These are phyloP conservation scores for Saxophila tyrrhenica DNA, from an alignment of 495 filamentous ascomycete genomes.

Conservation along the genomic window DNA sequence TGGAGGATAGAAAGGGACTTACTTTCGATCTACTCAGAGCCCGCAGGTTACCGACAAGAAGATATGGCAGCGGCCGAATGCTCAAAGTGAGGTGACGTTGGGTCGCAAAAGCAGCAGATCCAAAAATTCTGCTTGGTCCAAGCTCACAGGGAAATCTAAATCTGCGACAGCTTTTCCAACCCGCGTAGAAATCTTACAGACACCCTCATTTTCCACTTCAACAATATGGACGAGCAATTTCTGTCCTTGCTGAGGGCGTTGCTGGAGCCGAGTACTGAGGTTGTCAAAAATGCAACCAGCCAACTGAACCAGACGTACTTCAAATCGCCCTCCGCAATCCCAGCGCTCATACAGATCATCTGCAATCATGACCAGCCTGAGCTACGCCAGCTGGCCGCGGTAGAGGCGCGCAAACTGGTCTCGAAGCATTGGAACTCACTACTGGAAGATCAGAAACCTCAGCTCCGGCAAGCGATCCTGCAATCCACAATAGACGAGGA, in stretches of 20 bases:
- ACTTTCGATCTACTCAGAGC: too few species aligned
- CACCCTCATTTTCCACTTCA: too few species aligned
- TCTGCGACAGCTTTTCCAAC: too few species aligned
- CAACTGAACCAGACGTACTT: conserved; percentile 87
- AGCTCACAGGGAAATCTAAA: too few species aligned
- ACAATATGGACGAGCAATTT: conserved; percentile 41
- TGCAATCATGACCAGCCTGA: conserved; percentile 58
- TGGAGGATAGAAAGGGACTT: too few species aligned
- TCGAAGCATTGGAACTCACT: conserved; percentile 71
- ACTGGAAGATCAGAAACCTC: conserved; percentile 53
- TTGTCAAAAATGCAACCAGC: conserved; percentile 80
- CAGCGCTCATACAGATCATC: conserved; percentile 74
- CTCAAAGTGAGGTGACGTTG: too few species aligned
- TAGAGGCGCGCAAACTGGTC: conserved; percentile 72
- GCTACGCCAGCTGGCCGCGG: conserved; percentile 78
- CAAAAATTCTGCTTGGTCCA: too few species aligned
- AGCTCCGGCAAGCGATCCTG: conserved; percentile 70
- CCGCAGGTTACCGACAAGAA: too few species aligned
- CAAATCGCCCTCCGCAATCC: conserved; percentile 67
- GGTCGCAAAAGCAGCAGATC: too few species aligned
- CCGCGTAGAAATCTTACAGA: too few species aligned
- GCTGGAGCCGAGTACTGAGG: conserved; percentile 53
- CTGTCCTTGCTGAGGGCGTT: conserved; percentile 35
- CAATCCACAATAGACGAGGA: conserved; percentile 69
- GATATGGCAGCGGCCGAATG: too few species aligned